Evolutionary conservation across 164 flowering plant genomes (phyloP), one percentile per base, ranked within the genome.

Genomic region (Stephania japonica): DNA sequence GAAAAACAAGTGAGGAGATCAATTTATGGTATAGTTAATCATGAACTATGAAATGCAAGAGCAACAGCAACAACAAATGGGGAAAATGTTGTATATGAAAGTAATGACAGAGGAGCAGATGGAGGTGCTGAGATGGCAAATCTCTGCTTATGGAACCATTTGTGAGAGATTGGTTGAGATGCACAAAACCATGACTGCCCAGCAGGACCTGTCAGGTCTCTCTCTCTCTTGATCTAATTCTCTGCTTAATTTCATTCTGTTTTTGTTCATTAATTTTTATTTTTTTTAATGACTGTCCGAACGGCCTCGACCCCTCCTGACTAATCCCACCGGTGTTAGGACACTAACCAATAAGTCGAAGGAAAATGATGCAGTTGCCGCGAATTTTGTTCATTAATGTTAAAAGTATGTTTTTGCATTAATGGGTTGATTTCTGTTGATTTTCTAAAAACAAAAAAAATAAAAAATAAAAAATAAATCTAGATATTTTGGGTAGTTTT

Each of bases 91-190:
- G 81, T 80, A 72, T 53, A 84, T 86, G 76, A 90, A 86, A 62
- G 97, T 93, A 74, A 93, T 93, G 95, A 93, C 95, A 1, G 98
- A 93, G 21, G 98, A 93, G 72, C 98, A 93, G 78, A 78, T 93
- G 86, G 95, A 93, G 74, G 70, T 88, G 23, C 84, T 93, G 1
- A 71, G 91, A 14, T 79, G 77, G 41, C 98, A 93, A 82, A 91
- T 93, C 68, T 84, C 93, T 42, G 87, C 83, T 59, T 93, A 91
- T 68, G 87, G 90, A n/a, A 80, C 91, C 78, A 90, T 93, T 61
- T 91, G 89, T 72, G 91, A 93, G 47, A 86, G 84, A 73, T 95
- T 93, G 42, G 90, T 90, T 26, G 88, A 89, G 84, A 83, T 90
- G 91, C 95, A 91, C 65, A 89, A 86, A 71, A 71, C 89, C 56